Base-by-base conservation (phyloP, 257 asterid species). In the Gynochthodes officinalis region DNA sequence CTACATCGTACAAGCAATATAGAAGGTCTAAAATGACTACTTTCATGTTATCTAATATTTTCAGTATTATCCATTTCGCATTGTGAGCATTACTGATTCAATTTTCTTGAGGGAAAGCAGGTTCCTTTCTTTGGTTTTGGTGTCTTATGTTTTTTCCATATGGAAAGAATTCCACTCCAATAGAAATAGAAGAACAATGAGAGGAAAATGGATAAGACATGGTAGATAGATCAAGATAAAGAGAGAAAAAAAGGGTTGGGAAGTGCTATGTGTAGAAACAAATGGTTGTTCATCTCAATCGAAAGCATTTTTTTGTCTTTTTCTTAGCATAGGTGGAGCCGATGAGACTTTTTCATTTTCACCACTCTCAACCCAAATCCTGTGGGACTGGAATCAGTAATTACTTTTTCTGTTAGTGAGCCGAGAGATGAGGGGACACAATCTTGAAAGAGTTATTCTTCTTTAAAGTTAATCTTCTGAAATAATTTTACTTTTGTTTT, bases 1-100 rank as follows among this genome's bases (percentile, higher is more conserved):
- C 99, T 28, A 89, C 87, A 82, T 88, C 83, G 69, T 91, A 94
- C 83, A 90, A 85, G 89, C 89, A 88, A 35, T 90, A 84, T 76
- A 76, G 79, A 87, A 91, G 99, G 99, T 94, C 58, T 78, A 81
- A 63, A 70, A 75, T 75, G 28, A 40, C 57, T 43, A 30, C n/a
- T 35, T 30, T 32, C 59, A 15, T 28, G n/a, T 28, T 48, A 8
- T 48, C 25, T 14, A 7, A 46, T 27, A 14, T 46, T 44, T 63
- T 50, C 16, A 15, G 39, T 59, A 44, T 67, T 19, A 15, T 16
- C 32, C 27, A 15, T 44, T 32, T 30, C 23, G 14, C n/a, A 27
- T 30, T 0, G 58, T 9, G 13, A 46, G 27, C 35, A 66, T 46
- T 44, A 12, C 27, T 13, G 23, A 43, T 40, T 66, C 40, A 46